Evolutionary conservation across 257 asterid genomes (phyloP).

Genomic region (Penstemon davidsonii): DNA sequence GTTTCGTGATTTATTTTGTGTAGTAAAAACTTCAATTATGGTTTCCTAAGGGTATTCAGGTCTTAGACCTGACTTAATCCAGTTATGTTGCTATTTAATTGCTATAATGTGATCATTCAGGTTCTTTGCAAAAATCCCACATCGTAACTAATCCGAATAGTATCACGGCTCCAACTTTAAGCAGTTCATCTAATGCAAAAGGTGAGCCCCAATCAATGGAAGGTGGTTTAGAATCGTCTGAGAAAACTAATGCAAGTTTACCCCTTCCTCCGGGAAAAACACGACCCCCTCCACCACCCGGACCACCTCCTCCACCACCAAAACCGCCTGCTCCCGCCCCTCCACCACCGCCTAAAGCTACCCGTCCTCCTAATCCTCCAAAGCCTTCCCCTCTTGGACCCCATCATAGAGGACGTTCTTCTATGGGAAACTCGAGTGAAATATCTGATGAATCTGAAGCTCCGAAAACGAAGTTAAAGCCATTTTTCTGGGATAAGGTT

Average conservation of each 20-base stretch:
- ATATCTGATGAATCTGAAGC: conserved; percentile 51
- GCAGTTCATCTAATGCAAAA: conserved; percentile 26
- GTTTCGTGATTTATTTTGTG: conserved; percentile 2
- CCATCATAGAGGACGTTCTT: conserved; percentile 43
- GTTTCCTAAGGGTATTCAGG: too few relatives aligned
- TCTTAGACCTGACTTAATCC: too few relatives aligned
- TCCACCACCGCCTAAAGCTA: conserved; percentile 77
- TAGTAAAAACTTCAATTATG: neutral
- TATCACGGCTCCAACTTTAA: conserved; percentile 35
- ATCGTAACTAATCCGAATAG: conserved; percentile 28
- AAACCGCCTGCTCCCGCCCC: conserved; percentile 68
- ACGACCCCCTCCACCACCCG: conserved; percentile 41
- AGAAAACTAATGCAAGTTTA: conserved; percentile 30
- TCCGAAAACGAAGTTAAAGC: conserved; percentile 85
- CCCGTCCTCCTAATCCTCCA: conserved; percentile 65
- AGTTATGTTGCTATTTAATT: conserved; percentile 26
- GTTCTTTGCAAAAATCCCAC: conserved; percentile 41
- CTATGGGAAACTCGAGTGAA: conserved; percentile 40
- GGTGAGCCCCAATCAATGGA: conserved; percentile 33
- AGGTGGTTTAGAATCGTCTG: conserved; percentile 29
- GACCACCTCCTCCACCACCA: conserved; percentile 60
- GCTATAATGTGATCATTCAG: conserved; percentile 37
- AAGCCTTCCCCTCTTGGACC: conserved; percentile 58
- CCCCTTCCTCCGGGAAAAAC: conserved; percentile 81
- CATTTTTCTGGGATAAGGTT: conserved; percentile 98